phyloP scores from a whole-genome alignment of 108 stramenopile species.

The Nitzschia putrida region DNA sequence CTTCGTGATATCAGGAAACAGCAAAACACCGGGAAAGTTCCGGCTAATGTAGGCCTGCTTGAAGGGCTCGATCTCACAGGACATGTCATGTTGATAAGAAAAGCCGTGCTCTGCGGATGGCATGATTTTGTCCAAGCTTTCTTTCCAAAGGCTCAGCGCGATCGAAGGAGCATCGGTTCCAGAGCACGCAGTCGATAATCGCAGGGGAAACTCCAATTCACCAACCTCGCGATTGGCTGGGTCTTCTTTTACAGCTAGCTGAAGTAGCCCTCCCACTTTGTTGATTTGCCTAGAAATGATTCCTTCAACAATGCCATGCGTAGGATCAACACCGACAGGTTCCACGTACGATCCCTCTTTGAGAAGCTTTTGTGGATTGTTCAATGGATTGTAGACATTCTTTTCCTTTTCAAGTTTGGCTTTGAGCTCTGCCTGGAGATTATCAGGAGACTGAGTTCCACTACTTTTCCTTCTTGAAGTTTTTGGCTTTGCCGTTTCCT shows the following conservation, averaged over 20 bases:
- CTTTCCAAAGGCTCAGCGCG: constrained; percentile 63
- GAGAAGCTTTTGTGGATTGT: constrained; percentile 50
- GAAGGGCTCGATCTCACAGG: constrained; percentile 80
- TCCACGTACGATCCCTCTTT: constrained; percentile 50
- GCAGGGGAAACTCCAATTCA: constrained; percentile 33
- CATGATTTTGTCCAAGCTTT: constrained; percentile 47
- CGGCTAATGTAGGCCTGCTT: constrained; percentile 79
- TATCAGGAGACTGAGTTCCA: constrained; percentile 1
- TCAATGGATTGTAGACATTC: constrained; percentile 37
- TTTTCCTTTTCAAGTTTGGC: constrained; percentile 18
- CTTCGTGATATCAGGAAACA: constrained; percentile 80
- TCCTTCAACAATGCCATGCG: constrained; percentile 71
- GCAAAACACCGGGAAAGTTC: constrained; percentile 59
- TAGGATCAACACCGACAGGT: constrained; percentile 77
- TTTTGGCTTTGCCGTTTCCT: not conserved
- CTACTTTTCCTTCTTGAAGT: not conserved
- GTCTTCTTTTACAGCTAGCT: constrained; percentile 19
- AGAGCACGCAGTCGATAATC: constrained; percentile 68
- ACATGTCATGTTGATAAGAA: constrained; percentile 61
- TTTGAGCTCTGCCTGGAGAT: constrained; percentile 5
- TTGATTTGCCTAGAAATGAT: constrained; percentile 59
- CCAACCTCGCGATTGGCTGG: constrained; percentile 23
- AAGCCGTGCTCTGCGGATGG: constrained; percentile 16
- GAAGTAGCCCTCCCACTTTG: constrained; percentile 53
- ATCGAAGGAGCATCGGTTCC: constrained; percentile 83